A percentile compares a stretch with the other conserved stretches of the same genome.
These are phyloP conservation scores for Colletotrichum lupini DNA, from an alignment of 2,329 filamentous ascomycete species.

Conservation along the genomic window DNA sequence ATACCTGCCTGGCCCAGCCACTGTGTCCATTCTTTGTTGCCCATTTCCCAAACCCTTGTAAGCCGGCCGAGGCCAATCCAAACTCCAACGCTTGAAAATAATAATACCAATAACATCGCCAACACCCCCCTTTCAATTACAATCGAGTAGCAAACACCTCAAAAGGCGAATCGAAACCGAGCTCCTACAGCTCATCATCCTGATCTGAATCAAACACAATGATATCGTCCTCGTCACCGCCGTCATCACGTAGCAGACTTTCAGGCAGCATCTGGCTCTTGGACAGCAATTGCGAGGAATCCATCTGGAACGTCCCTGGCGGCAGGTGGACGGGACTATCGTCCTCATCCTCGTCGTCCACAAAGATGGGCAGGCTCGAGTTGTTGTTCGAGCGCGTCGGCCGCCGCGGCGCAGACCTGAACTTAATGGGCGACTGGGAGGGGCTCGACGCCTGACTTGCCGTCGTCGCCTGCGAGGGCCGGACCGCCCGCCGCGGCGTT, in stretches of 20 bases:
- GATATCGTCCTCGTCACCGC: slow-evolving; percentile 33
- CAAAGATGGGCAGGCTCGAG: slow-evolving; percentile 37
- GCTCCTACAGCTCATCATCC: slow-evolving; percentile 23
- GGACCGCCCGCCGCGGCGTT: slow-evolving; percentile 29
- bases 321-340: slow-evolving; percentile 38
- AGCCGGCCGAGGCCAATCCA: background rate
- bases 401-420: slow-evolving; percentile 41
- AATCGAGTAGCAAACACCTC: background rate
- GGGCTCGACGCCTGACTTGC: slow-evolving; percentile 49
- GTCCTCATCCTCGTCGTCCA: slow-evolving; percentile 39
- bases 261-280: slow-evolving; percentile 65
- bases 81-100: slow-evolving; percentile 21
- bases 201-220: slow-evolving; percentile 35
- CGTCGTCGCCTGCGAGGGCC: slow-evolving; percentile 48
- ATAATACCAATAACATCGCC: background rate
- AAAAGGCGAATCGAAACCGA: background rate
- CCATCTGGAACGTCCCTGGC: slow-evolving; percentile 39
- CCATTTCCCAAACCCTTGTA: background rate
- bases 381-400: slow-evolving; percentile 35
- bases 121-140: background rate
- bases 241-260: slow-evolving; percentile 53
- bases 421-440: slow-evolving; percentile 43
- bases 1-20: background rate
- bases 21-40: background rate
- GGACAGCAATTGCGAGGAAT: slow-evolving; percentile 60